Evolutionary conservation across 2,329 filamentous ascomycete genomes (phyloP).

Genomic region (Colletotrichum noveboracense): DNA sequence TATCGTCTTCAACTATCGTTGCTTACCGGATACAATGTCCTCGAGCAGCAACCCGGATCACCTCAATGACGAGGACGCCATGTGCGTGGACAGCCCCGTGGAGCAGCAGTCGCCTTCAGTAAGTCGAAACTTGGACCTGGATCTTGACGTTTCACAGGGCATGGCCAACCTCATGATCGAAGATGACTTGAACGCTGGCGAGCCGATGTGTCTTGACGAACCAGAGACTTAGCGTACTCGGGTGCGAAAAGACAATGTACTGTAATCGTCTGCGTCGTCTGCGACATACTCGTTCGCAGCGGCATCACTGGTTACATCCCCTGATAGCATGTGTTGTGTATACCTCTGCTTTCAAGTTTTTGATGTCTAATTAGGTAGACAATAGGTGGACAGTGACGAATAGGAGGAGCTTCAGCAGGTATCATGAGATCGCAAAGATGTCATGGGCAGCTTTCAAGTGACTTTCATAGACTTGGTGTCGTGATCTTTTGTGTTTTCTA

Average conservation of each 20-base stretch:
- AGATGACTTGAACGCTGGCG: background rate
- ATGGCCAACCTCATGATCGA: background rate
- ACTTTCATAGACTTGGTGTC: background rate
- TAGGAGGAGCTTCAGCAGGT: no score
- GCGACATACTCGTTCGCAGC: background rate
- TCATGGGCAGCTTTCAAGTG: background rate
- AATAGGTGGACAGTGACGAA: background rate
- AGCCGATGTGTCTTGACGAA: background rate
- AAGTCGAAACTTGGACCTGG: background rate
- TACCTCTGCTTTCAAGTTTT: background rate
- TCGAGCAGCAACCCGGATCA: background rate
- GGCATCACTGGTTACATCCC: background rate
- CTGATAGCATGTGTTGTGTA: background rate
- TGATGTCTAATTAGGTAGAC: fast-evolving
- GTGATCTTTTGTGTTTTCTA: background rate
- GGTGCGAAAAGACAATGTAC: background rate
- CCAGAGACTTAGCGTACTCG: background rate
- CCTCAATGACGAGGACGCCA: background rate
- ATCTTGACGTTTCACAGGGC: background rate
- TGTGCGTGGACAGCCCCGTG: background rate
- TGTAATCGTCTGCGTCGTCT: background rate
- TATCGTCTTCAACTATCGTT: background rate
- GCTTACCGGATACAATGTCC: background rate
- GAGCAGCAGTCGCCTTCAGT: background rate
- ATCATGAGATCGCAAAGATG: background rate